Conservation (phyloP, 306 rosid species). For the Comarum palustre region DNA sequence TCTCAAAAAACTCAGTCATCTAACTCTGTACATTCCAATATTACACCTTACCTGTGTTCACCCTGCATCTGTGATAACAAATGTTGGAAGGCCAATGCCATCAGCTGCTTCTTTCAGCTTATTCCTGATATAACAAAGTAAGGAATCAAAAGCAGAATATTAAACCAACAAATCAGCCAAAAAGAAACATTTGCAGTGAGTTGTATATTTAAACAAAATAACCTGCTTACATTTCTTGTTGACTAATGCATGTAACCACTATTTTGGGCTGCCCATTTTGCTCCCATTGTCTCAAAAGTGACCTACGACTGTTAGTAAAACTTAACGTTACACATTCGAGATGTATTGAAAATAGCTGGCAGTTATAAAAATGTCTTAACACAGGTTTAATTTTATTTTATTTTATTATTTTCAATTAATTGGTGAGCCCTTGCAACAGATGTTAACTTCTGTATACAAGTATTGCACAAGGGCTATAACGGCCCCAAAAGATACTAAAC, state of each 20-base stretch:
- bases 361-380: not conserved
- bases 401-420: not conserved
- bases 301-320: slow-evolving; percentile 48
- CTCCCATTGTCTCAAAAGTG: slow-evolving; percentile 87
- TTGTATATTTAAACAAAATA: slow-evolving; percentile 24
- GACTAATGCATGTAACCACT: slow-evolving; percentile 80
- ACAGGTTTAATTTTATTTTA: not conserved
- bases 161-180: slow-evolving; percentile 4
- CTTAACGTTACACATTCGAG: not conserved
- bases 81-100: slow-evolving; percentile 76
- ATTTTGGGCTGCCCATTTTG: slow-evolving; percentile 83
- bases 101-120: slow-evolving; percentile 78
- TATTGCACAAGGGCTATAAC: not conserved
- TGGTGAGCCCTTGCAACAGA: not conserved
- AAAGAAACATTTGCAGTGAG: not conserved
- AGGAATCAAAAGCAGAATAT: too few relatives aligned
- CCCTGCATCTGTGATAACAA: slow-evolving; percentile 92
- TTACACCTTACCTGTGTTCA: slow-evolving; percentile 70
- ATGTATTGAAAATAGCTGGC: not conserved
- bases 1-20: not conserved
- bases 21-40: not conserved
- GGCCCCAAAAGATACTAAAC: not conserved
- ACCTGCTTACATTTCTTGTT: slow-evolving; percentile 77
- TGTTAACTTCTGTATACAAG: not conserved
- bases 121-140: slow-evolving; percentile 48